Evolutionary conservation across 495 filamentous ascomycete species (phyloP), one percentile per base, ranked within the genome.

Genomic region (Pyrenula massariospora): DNA sequence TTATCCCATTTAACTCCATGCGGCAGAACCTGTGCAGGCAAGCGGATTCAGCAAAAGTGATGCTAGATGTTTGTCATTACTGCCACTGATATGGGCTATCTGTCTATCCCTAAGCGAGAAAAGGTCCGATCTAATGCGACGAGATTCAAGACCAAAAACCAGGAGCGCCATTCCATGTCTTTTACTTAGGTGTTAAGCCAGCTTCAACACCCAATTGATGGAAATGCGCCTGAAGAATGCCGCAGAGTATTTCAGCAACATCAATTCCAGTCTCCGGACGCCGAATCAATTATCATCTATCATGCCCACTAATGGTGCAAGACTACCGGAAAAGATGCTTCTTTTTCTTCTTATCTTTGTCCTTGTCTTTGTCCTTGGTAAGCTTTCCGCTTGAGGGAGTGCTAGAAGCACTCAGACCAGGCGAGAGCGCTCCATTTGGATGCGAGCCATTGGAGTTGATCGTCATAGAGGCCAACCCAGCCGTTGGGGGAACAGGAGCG

Each of bases 341-440:
- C 66, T 85, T 88, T 75, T 88, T 90, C 70, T 89, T 84, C 69
- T 85, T 77, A 68, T 80, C 74, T 36, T 66, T 63, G 24, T 74
- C 70, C 24, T 73, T 66, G 52, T 76, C 70, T 63, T 73, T 72
- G 49, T 84, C 79, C 61, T 77, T 74, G 50, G 72, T 68, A 50
- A 70, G 55, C 64, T 80, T 81, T 48, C 74, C 74, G 22, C 67
- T 65, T 58, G 65, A 71, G 24, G 62, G 60, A 0, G 57, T 21
- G 55, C 50, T 71, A 71, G 50, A 52, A 52, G 50, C 19, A 52
- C 50, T 20, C 8, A 52, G 20, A 20, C 66, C 63, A 55, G 64
- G 60, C 0, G 65, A 55, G 8, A 67, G 56, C 20, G 69, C 59
- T 19, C 65, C 66, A 53, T 67, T 74, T 21, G 68, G 10, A 52